Evolutionary conservation across 2,329 filamentous ascomycete genomes (phyloP).

Genomic region (Fusarium sp.): DNA sequence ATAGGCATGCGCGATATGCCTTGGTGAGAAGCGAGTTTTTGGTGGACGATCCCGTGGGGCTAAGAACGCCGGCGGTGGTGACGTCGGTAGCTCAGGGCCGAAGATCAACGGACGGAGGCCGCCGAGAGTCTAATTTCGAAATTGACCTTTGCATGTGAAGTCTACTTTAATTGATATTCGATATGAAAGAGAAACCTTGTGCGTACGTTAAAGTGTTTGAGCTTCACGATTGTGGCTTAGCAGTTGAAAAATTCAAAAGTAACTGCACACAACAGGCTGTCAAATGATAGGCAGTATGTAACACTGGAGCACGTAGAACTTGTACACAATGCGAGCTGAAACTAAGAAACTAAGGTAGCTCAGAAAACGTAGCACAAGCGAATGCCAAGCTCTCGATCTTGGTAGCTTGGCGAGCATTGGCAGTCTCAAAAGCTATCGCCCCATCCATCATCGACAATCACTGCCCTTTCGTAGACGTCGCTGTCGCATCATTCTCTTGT

Average conservation of each 20-base stretch:
- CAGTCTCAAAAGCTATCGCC: background rate
- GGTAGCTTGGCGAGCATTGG: constrained; percentile 14
- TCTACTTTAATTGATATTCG: background rate
- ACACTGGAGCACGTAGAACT: background rate
- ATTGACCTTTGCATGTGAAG: background rate
- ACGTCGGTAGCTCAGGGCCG: constrained; percentile 29
- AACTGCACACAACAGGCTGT: constrained; percentile 1
- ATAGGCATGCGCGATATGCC: background rate
- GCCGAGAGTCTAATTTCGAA: background rate
- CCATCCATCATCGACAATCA: constrained; percentile 27
- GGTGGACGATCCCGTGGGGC: constrained; percentile 29
- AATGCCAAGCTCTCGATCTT: constrained; percentile 5
- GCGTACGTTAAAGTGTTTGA: background rate
- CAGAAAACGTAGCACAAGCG: background rate
- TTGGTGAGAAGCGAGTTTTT: constrained; percentile 25
- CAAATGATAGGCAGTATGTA: background rate
- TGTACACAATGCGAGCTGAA: constrained; percentile 19
- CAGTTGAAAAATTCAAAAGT: background rate
- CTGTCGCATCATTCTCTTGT: constrained; percentile 28
- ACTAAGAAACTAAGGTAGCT: constrained; percentile 5
- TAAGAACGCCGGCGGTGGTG: constrained; percentile 5
- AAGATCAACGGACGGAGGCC: constrained; percentile 20
- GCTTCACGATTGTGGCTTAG: constrained; percentile 13
- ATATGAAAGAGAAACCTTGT: background rate
- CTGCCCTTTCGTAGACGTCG: constrained; percentile 14